Evolutionary conservation across 371 early-diverging fungal species (phyloP).

Genomic region (Circinella minor): DNA sequence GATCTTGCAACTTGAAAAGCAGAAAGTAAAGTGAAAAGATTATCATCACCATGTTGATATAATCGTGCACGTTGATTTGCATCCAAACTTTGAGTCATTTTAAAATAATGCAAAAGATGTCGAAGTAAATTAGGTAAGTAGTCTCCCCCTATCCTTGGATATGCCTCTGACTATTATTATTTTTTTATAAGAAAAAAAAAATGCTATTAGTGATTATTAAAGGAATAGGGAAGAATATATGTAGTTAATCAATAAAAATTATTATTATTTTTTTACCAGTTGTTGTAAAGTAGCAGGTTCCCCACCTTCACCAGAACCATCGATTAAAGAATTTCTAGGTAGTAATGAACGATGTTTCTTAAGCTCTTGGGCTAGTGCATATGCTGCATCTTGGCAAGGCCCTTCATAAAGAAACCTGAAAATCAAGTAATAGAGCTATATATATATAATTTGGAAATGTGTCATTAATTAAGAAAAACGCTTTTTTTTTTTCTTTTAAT

Average conservation of each 20-base stretch:
- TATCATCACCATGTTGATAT: conserved; percentile 47
- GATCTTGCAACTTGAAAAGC: conserved; percentile 29
- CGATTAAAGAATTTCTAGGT: conserved; percentile 68
- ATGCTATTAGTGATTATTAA: conserved; percentile 8
- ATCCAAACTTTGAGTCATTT: conserved; percentile 41
- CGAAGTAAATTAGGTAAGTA: conserved; percentile 33
- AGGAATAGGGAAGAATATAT: no score
- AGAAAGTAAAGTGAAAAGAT: conserved; percentile 44
- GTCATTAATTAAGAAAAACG: neutral
- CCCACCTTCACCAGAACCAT: conserved; percentile 52
- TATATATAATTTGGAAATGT: neutral
- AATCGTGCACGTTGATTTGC: conserved; percentile 37
- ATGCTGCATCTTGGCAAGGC: conserved; percentile 58
- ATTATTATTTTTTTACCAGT: neutral
- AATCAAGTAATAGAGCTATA: conserved; percentile 66
- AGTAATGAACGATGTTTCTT: conserved; percentile 54
- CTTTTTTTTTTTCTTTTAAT: neutral
- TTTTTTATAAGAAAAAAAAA: neutral
- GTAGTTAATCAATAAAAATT: neutral
- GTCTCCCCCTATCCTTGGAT: conserved; percentile 31
- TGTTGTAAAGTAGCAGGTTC: neutral
- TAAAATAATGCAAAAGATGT: conserved; percentile 30
- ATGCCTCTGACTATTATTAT: conserved; percentile 28
- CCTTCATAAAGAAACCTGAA: conserved; percentile 61
- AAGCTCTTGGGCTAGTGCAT: conserved; percentile 53